Evolutionary conservation across 805 yeast species (phyloP), one percentile per base, ranked within the genome.

Genomic region (Wickerhamomyces kurtzmanii): DNA sequence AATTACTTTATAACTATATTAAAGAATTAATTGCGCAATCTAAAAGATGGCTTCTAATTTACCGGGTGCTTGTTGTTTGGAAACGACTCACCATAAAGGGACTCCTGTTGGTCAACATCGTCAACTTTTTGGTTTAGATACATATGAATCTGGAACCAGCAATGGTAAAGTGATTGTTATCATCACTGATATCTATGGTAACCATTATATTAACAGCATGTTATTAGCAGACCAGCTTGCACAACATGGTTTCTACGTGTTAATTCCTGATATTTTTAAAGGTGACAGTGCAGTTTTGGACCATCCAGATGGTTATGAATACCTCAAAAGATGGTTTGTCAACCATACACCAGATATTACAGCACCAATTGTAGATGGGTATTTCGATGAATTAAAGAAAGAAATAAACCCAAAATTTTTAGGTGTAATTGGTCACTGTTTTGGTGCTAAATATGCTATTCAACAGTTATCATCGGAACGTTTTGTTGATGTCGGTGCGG

Each of bases 391-490:
- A 7, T 51, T 79, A 31, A 67, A 57, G 34, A 42, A 47, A 16
- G 68, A 65, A 31, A 49, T 53, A 30, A 54, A 54, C n/a, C 69
- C 71, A 12, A 49, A 58, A 29, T 71, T 62, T 38, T 34, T 78
- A 14, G 74, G 68, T 23, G 70, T 71, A 13, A 55, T 78, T 32
- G 95, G 96, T 15, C 75, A 84, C 59, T 85, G 96, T 57, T 85
- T 62, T 38, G 96, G 96, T 49, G 94, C 84, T 22, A 80, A 75
- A 52, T 75, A 60, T 40, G 73, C 69, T 19, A 42, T 80, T 32
- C 72, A 66, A 34, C 68, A 75, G 32, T 50, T 71, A 17, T 49
- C 62, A 6, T 44, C 43, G 16, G 62, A 51, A 12, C 30, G 39
- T 15, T 29, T 31, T n/a, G 59, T 67, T 19, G 67, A 68, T 37